A percentile compares a stretch with the other conserved stretches of the same genome.
phyloP scores from a whole-genome alignment of 2,329 filamentous ascomycete species.

The Paecilomyces niveus region DNA sequence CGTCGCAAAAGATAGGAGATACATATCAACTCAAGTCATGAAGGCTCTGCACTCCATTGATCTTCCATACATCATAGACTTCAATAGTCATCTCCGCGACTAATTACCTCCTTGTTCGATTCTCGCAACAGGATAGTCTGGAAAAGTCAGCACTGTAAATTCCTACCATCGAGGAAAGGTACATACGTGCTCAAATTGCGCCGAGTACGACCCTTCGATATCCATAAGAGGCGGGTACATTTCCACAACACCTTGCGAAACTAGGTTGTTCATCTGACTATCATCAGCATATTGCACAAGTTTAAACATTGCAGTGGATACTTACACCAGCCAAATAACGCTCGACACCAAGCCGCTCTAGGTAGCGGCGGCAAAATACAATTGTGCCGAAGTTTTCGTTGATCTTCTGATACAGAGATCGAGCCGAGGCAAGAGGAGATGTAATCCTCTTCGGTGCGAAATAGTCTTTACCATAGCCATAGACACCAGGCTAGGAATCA shows the following conservation, averaged over 20 bases:
- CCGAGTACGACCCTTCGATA: conserved; percentile 53
- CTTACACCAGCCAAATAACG: conserved; percentile 53
- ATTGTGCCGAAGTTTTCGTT: conserved; percentile 57
- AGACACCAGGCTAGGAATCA: conserved; percentile 39
- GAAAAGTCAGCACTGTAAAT: conserved; percentile 1
- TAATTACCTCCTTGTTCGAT: conserved; percentile 36
- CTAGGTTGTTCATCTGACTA: conserved; percentile 49
- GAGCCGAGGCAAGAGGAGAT: conserved; percentile 47
- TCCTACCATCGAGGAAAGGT: conserved; percentile 5
- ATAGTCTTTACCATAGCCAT: conserved; percentile 44
- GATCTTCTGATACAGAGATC: conserved; percentile 51
- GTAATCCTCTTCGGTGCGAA: conserved; percentile 25
- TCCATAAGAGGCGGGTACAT: conserved; percentile 52
- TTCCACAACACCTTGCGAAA: conserved; percentile 52
- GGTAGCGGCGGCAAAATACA: conserved; percentile 55
- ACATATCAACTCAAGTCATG: too few relatives aligned
- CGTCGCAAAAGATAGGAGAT: neutral
- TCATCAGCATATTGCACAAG: conserved; percentile 7
- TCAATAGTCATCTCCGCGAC: conserved; percentile 29
- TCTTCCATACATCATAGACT: too few relatives aligned
- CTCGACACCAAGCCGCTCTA: conserved; percentile 56
- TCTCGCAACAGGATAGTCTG: conserved; percentile 34
- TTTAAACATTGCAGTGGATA: neutral
- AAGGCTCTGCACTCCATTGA: too few relatives aligned
- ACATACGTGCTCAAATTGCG: conserved; percentile 56